Base-by-base conservation (phyloP, 176 grass and related monocot genomes). In the Guadua angustifolia region DNA sequence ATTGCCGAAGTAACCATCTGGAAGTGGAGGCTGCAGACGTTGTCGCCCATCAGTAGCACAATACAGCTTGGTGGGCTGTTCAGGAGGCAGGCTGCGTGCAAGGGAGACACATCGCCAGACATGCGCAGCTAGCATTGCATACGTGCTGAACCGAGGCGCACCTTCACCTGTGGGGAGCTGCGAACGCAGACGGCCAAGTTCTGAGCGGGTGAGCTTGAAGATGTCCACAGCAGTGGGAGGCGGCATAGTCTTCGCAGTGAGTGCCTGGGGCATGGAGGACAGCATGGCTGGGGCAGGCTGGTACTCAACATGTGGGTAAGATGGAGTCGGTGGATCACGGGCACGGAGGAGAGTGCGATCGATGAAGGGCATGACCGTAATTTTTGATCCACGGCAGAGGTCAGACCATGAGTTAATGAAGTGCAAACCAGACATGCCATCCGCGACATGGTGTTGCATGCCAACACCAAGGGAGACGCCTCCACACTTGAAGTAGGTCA, bases 351-450 rank as follows among this genome's bases (percentile, higher is more conserved):
- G 86, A 21, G 90, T 91, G 26, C 90, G 92, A 84, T 94, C 88
- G 9, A 94, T 92, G 79, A 92, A 88, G 33, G 95, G 92, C 73
- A 45, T 88, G 11, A 82, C 51, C 5, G 90, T 16, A 62, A 94
- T 88, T 45, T 79, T 61, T 77, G 49, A 65, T 66, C 95, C 92
- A 40, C 90, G 90, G 59, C 92, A 83, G 47, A 94, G 32, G 61
- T 92, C 95, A 25, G 95, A 92, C 95, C 95, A 97, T 3, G 95
- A 92, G 86, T 97, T 97, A 35, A 97, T 94, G 84, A 97, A 94
- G 64, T 92, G 95, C 65, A 92, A 77, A 9, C 88, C 92, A 21
- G 95, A 97, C 90, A 89, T 87, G 70, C 95, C 95, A 16, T 97
- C 95, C 0, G 92, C 92, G 0, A 80, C 92, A 58, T 97, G 92